Evolutionary conservation across 1,284 basidiomycete species (phyloP).

Genomic region (Rhizopogon hawkerae): DNA sequence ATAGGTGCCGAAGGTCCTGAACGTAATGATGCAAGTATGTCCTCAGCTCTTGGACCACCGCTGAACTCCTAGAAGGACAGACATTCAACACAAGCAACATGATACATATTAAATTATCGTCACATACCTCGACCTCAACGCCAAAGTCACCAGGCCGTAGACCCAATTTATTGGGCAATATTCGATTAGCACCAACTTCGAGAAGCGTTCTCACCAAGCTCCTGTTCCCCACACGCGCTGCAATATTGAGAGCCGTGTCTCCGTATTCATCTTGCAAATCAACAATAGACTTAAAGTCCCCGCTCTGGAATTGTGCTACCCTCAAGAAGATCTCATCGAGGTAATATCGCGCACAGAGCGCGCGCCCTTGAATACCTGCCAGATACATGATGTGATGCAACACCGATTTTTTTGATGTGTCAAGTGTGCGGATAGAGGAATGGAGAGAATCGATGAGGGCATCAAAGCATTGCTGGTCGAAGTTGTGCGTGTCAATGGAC

Average conservation of each 20-base stretch:
- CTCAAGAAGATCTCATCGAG: conserved; percentile 84
- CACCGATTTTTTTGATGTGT: conserved; percentile 82
- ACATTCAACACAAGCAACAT: background rate
- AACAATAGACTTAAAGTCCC: conserved; percentile 73
- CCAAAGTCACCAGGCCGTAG: conserved; percentile 91
- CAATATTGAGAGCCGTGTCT: conserved; percentile 93
- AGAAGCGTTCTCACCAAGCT: conserved; percentile 81
- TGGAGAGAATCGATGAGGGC: conserved; percentile 58
- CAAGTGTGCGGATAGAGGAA: conserved; percentile 79
- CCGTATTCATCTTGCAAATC: conserved; percentile 95
- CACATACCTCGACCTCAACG: conserved; percentile 76
- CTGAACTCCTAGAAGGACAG: conserved; percentile 50
- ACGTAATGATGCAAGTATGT: conserved; percentile 62
- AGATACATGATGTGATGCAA: conserved; percentile 93
- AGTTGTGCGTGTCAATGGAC: conserved; percentile 83
- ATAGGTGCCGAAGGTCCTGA: conserved; percentile 65
- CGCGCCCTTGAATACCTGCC: conserved; percentile 85
- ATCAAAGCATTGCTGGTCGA: conserved; percentile 72
- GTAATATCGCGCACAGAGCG: conserved; percentile 82
- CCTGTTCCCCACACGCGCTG: conserved; percentile 88
- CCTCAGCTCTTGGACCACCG: conserved; percentile 64
- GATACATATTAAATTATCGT: conserved; percentile 5
- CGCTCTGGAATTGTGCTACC: conserved; percentile 65
- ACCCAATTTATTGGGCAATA: conserved; percentile 89
- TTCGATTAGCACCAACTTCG: conserved; percentile 90